Conservation (phyloP, 2,329 filamentous ascomycete species). For the Colletotrichum lentis region DNA sequence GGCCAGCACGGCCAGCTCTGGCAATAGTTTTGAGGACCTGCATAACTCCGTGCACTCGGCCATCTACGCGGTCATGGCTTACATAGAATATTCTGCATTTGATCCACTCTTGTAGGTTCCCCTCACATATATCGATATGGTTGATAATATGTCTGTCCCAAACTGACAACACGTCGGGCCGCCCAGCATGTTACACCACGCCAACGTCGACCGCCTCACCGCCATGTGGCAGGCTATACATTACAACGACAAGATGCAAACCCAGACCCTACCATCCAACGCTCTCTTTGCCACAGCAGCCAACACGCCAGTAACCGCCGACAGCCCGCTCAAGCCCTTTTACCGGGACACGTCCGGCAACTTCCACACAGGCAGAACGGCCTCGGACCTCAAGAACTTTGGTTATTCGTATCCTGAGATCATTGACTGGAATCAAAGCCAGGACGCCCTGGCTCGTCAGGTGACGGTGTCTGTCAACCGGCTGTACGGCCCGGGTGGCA, state of each 20-base stretch:
- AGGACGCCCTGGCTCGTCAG: slow-evolving; percentile 9
- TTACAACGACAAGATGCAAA: slow-evolving; percentile 48
- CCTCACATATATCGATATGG: no score
- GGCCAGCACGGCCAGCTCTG: slow-evolving; percentile 41
- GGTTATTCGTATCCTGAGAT: slow-evolving; percentile 52
- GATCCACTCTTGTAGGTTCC: slow-evolving; percentile 55
- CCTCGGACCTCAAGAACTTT: slow-evolving; percentile 43
- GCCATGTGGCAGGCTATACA: slow-evolving; percentile 60
- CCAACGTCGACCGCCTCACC: slow-evolving; percentile 71
- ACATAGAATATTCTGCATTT: slow-evolving; percentile 53
- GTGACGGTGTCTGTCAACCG: slow-evolving; percentile 13
- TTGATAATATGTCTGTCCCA: neutral
- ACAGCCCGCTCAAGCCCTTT: slow-evolving; percentile 60
- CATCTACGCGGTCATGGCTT: slow-evolving; percentile 47
- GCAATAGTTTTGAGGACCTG: slow-evolving; percentile 54
- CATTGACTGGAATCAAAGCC: slow-evolving; percentile 12
- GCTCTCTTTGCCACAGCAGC: slow-evolving; percentile 52
- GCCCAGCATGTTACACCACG: slow-evolving; percentile 45
- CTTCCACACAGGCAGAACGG: slow-evolving; percentile 54
- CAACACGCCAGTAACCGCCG: slow-evolving; percentile 52
- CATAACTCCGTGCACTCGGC: slow-evolving; percentile 56
- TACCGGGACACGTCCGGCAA: slow-evolving; percentile 47
- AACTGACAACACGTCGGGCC: slow-evolving; percentile 5
- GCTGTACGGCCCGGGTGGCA: slow-evolving; percentile 2
- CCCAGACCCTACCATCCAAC: slow-evolving; percentile 42